Evolutionary conservation across 202 grass and related monocot genomes (phyloP).

Genomic region (Dendrocalamus latiflorus): DNA sequence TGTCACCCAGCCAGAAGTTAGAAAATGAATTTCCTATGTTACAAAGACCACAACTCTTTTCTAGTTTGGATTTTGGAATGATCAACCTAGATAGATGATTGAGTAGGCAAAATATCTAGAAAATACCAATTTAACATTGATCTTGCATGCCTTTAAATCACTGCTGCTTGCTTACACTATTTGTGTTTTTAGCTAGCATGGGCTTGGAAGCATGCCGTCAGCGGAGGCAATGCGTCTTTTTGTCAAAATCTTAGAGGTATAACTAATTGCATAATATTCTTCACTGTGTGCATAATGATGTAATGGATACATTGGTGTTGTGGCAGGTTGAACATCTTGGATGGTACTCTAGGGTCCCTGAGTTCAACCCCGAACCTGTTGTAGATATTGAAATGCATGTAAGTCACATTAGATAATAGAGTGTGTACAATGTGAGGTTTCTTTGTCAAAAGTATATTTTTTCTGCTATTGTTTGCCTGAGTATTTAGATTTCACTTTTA

Average conservation of each 20-base stretch:
- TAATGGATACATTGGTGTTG: too few relatives aligned
- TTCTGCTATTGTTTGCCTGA: too few relatives aligned
- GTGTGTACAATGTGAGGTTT: too few relatives aligned
- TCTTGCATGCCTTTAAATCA: background rate
- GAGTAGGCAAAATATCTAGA: background rate
- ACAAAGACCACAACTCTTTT: background rate
- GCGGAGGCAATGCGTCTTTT: conserved; percentile 92
- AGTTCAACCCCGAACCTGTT: too few relatives aligned
- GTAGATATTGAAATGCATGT: too few relatives aligned
- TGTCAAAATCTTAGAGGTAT: conserved; percentile 97
- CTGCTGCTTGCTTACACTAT: background rate
- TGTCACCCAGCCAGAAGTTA: background rate
- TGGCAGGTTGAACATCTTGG: too few relatives aligned
- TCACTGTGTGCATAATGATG: too few relatives aligned
- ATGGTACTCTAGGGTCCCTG: too few relatives aligned
- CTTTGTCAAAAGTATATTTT: too few relatives aligned
- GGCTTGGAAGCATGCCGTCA: conserved; percentile 78
- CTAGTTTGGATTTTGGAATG: conserved; percentile 1
- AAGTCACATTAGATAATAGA: too few relatives aligned
- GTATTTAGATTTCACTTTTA: too few relatives aligned
- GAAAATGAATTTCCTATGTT: background rate
- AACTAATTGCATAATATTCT: too few relatives aligned
- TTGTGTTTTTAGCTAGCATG: conserved; percentile 70
- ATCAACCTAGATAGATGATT: background rate
- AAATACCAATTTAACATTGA: background rate